Percentiles rank a stretch among this genome's conserved stretches.
These are phyloP conservation scores for Aphanomyces stellatus DNA, from an alignment of 352 stramenopile genomes.

Conservation along the genomic window DNA sequence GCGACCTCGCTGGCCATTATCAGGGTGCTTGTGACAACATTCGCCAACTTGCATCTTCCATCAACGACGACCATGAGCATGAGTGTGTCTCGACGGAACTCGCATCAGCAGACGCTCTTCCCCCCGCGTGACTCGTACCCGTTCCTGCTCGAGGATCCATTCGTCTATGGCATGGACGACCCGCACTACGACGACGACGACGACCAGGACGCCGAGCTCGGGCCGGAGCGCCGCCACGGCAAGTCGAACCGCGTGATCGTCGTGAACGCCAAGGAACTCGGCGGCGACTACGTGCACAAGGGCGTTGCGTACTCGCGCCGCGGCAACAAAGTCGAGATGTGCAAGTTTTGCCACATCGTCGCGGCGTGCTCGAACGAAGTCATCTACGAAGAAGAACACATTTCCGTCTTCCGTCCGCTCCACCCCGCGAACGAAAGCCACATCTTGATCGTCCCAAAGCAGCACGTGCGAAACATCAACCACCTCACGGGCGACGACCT, in stretches of 20 bases:
- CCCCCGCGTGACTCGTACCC: background rate
- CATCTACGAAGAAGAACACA: constrained; percentile 67
- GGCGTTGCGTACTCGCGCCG: constrained; percentile 49
- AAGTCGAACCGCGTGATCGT: constrained; percentile 23
- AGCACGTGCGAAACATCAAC: constrained; percentile 82
- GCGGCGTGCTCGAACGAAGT: constrained; percentile 49
- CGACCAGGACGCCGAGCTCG: background rate
- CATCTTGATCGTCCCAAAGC: constrained; percentile 71
- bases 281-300: constrained; percentile 30
- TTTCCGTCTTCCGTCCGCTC: constrained; percentile 71
- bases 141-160: constrained; percentile 1
- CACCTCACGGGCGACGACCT: constrained; percentile 51
- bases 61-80: background rate
- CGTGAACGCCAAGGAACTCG: constrained; percentile 25
- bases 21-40: too few species aligned
- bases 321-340: constrained; percentile 46
- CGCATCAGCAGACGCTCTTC: too few species aligned
- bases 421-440: constrained; percentile 58
- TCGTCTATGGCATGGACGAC: too few species aligned
- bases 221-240: too few species aligned
- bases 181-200: background rate
- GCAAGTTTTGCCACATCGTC: constrained; percentile 82
- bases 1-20: too few species aligned
- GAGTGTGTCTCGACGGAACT: background rate
- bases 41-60: background rate